Evolutionary conservation across 2,329 filamentous ascomycete genomes (phyloP).

Genomic region (Chaetomiaceae sp.): DNA sequence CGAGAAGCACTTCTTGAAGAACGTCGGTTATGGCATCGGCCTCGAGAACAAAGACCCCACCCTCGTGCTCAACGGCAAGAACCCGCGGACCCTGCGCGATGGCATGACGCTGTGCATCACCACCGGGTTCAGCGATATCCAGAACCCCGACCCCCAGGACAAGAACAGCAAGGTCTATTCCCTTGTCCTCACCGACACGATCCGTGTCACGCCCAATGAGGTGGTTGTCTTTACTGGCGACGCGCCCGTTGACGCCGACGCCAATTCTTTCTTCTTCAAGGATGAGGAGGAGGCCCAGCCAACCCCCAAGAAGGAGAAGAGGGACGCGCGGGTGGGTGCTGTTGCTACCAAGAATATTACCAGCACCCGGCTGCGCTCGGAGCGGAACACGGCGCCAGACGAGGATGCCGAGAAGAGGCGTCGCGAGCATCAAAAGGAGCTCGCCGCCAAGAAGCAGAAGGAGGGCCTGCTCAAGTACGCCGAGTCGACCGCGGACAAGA

Average conservation of each 20-base stretch:
- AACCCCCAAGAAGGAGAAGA: constrained; percentile 86
- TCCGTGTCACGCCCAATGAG: constrained; percentile 77
- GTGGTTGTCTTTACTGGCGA: constrained; percentile 90
- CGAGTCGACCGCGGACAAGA: constrained; percentile 76
- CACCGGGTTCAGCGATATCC: constrained; percentile 83
- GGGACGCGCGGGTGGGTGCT: constrained; percentile 74
- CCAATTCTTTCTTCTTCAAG: constrained; percentile 97
- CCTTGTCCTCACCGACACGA: constrained; percentile 85
- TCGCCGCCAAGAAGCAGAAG: constrained; percentile 80
- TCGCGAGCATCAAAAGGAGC: constrained; percentile 87
- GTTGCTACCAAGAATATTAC: constrained; percentile 95
- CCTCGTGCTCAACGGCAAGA: constrained; percentile 83
- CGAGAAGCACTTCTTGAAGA: constrained; percentile 92
- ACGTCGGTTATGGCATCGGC: constrained; percentile 85
- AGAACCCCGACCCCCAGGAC: constrained; percentile 81
- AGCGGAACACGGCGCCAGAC: constrained; percentile 80
- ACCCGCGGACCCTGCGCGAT: constrained; percentile 75
- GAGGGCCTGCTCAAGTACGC: constrained; percentile 83
- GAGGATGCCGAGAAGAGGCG: constrained; percentile 86
- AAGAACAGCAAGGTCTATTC: constrained; percentile 88
- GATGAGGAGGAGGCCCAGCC: constrained; percentile 87
- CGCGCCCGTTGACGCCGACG: constrained; percentile 84
- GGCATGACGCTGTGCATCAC: constrained; percentile 95
- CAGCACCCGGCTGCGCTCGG: constrained; percentile 84
- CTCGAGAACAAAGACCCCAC: constrained; percentile 85